Percentiles rank a stretch among this genome's conserved stretches.
These are phyloP conservation scores for Saitozyma sp. DNA, from an alignment of 768 basidiomycete genomes.

Conservation along the genomic window DNA sequence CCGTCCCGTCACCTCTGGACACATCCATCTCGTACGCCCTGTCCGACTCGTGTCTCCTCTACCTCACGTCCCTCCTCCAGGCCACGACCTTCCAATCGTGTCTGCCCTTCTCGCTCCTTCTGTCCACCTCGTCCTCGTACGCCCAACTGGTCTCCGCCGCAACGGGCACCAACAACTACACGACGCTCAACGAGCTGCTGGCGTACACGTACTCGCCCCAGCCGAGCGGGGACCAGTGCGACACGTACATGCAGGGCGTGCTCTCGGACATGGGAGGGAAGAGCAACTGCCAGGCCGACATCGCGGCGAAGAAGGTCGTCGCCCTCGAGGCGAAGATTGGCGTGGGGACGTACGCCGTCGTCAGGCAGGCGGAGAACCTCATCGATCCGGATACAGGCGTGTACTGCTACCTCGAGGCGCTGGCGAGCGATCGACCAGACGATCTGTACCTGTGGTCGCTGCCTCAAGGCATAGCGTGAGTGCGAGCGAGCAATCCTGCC, in stretches of 20 bases:
- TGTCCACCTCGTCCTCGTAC: conserved; percentile 40
- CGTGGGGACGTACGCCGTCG: conserved; percentile 32
- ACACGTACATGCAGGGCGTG: conserved; percentile 21
- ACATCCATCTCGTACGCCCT: conserved; percentile 33
- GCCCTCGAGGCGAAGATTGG: conserved; percentile 25
- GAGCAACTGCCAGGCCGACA: conserved; percentile 31
- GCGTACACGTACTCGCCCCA: conserved; percentile 23
- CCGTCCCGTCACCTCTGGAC: conserved; percentile 40
- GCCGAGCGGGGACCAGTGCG: conserved; percentile 20
- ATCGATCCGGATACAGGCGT: conserved; percentile 26
- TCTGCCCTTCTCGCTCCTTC: conserved; percentile 44
- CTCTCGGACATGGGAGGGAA: conserved; percentile 14
- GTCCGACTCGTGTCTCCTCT: conserved; percentile 28
- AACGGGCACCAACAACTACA: conserved; percentile 22
- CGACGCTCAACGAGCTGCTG: conserved; percentile 31
- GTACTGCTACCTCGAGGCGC: conserved; percentile 43
- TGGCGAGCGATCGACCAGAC: conserved; percentile 27
- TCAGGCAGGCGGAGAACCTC: conserved; percentile 26
- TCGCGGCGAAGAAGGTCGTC: conserved; percentile 17
- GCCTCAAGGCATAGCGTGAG: conserved; percentile 39
- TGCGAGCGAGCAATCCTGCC: not conserved
- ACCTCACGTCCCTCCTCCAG: conserved; percentile 32
- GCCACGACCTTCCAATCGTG: conserved; percentile 32
- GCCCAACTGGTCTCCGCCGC: conserved; percentile 21
- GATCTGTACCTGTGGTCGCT: conserved; percentile 44